These are phyloP conservation scores for Corymbia calophylla DNA, from an alignment of 441 rosid genomes.

Conservation along the genomic window DNA sequence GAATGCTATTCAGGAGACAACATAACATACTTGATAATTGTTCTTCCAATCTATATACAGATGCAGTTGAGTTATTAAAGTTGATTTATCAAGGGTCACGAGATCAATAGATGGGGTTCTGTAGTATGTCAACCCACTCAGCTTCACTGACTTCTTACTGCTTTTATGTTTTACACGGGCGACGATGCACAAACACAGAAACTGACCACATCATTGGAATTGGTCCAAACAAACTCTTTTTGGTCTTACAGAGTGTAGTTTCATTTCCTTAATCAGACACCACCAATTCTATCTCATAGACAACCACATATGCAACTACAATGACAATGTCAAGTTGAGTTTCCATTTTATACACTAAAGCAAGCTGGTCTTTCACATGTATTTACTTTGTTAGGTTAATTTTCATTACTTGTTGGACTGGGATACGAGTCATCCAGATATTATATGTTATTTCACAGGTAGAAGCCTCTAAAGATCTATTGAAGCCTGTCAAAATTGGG, in stretches of 20 bases:
- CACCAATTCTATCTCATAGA: not conserved
- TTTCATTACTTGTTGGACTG: not conserved
- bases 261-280: not conserved
- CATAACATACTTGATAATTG: not conserved
- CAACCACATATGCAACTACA: not conserved
- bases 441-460: slow-evolving; percentile 38
- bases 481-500: slow-evolving; percentile 78
- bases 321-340: not conserved
- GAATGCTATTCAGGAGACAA: not conserved
- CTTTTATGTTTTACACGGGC: not conserved
- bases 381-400: not conserved
- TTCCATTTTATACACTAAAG: not conserved
- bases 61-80: not conserved
- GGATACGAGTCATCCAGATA: not conserved
- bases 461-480: slow-evolving; percentile 67
- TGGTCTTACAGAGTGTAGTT: not conserved
- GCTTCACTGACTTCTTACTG: not conserved
- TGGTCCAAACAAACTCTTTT: not conserved
- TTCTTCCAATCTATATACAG: not conserved
- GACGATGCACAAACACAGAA: not conserved
- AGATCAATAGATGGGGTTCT: not conserved
- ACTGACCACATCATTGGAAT: not conserved
- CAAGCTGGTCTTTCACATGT: not conserved
- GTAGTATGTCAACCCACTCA: not conserved
- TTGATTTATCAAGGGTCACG: not conserved